Percentiles rank a stretch among this genome's conserved stretches.
Conservation (phyloP, 129 eudicot species). For the Heracleum sosnowskyi region DNA sequence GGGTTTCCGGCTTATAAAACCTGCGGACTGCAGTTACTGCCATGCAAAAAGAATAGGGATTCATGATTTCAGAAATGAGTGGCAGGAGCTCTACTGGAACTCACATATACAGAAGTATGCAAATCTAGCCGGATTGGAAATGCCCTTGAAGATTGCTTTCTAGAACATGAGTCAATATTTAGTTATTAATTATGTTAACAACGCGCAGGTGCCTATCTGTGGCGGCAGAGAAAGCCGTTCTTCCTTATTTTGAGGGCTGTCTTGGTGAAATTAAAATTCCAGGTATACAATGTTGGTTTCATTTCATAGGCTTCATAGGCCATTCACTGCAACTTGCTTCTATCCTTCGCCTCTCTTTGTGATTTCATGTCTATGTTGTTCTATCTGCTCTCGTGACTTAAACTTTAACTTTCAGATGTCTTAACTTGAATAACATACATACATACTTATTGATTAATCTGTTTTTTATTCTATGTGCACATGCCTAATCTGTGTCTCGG, state of each 20-base stretch:
- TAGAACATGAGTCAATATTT: background rate
- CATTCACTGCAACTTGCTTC: background rate
- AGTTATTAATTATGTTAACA: background rate
- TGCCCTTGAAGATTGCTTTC: background rate
- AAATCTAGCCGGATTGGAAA: slow-evolving; percentile 13
- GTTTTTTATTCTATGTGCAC: background rate
- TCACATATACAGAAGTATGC: slow-evolving; percentile 64
- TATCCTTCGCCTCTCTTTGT: too few species aligned
- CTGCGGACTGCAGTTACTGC: background rate
- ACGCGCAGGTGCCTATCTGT: slow-evolving; percentile 66
- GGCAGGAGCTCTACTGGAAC: slow-evolving; percentile 84
- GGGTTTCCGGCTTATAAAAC: slow-evolving; percentile 5
- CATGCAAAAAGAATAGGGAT: too few species aligned
- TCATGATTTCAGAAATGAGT: slow-evolving; percentile 26
- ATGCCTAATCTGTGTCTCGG: background rate
- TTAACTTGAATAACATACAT: too few species aligned
- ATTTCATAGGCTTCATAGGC: background rate
- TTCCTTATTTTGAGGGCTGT: slow-evolving; percentile 49
- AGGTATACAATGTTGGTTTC: slow-evolving; percentile 29
- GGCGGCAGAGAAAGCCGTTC: slow-evolving; percentile 50
- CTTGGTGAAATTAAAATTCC: slow-evolving; percentile 56
- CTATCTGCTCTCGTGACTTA: background rate
- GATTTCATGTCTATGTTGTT: too few species aligned
- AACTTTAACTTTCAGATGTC: too few species aligned
- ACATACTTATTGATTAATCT: too few species aligned